A percentile compares a stretch with the other conserved stretches of the same genome.
These are phyloP conservation scores for Plasmodium gallinaceum DNA, from an alignment of 169 alveolate species.

Conservation along the genomic window DNA sequence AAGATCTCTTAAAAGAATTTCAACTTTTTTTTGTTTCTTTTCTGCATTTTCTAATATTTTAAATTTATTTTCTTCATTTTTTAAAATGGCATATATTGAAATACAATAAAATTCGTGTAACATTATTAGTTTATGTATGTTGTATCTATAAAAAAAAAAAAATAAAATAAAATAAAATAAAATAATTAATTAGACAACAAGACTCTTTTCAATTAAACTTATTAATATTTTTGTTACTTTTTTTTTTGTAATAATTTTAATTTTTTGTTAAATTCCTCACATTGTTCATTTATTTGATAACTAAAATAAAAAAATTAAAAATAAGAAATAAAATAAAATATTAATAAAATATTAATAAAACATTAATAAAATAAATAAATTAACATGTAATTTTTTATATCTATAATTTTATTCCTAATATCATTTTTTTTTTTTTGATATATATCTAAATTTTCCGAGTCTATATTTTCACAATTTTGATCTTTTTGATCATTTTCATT, in stretches of 20 bases:
- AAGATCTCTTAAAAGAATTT: not conserved
- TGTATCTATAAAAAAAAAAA: conserved; percentile 14
- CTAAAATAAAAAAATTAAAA: conserved; percentile 12
- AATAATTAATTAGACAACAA: no score
- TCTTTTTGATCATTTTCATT: no score
- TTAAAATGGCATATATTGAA: conserved; percentile 48
- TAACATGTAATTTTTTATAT: conserved; percentile 56
- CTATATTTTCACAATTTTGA: not conserved
- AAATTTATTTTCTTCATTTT: conserved; percentile 41
- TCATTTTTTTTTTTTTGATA: conserved; percentile 43
- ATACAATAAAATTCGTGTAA: conserved; percentile 45
- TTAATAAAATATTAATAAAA: not conserved
- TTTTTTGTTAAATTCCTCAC: conserved; percentile 58
- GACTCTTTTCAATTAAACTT: not conserved
- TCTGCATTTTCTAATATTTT: conserved; percentile 6
- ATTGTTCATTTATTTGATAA: conserved; percentile 47
- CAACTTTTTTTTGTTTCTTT: conserved; percentile 12
- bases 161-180: not conserved
- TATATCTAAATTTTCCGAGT: conserved; percentile 19
- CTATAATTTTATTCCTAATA: conserved; percentile 21
- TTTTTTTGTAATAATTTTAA: conserved; percentile 24
- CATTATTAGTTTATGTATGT: conserved; percentile 31
- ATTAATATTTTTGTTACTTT: conserved; percentile 17
- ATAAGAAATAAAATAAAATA: no score
- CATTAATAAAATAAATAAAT: not conserved